A percentile compares a stretch with the other conserved stretches of the same genome.
Conservation (phyloP, 2,329 filamentous ascomycete species). For the Claviceps pusilla region DNA sequence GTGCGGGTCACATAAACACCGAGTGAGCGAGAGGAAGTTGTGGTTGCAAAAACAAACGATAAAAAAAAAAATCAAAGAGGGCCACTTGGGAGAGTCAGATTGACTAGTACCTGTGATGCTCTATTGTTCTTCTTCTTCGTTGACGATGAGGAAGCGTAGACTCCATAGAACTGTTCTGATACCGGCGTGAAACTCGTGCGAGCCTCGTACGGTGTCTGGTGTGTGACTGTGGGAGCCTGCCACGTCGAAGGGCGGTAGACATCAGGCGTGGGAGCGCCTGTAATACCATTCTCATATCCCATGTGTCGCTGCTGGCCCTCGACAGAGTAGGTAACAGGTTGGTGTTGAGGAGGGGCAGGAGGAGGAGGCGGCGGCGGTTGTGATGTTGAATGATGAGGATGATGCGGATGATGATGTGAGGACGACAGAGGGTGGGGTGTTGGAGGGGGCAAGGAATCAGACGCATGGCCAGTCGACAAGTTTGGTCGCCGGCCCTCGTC, state of each 20-base stretch:
- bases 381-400: neutral
- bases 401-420: slow-evolving; percentile 10
- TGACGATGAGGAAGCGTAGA: slow-evolving; percentile 28
- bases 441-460: slow-evolving; percentile 19
- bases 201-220: slow-evolving; percentile 24
- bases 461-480: slow-evolving; percentile 31
- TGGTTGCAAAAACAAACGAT: neutral
- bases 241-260: slow-evolving; percentile 27
- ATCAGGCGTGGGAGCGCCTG: slow-evolving; percentile 30
- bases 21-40: neutral
- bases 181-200: slow-evolving; percentile 17
- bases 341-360: slow-evolving; percentile 12
- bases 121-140: slow-evolving; percentile 48
- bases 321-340: slow-evolving; percentile 19
- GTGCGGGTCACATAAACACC: neutral
- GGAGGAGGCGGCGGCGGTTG: neutral
- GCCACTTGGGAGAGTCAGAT: neutral
- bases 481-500: slow-evolving; percentile 38
- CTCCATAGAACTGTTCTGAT: slow-evolving; percentile 23
- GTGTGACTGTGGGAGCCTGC: slow-evolving; percentile 26
- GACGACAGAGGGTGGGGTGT: slow-evolving; percentile 17
- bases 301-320: slow-evolving; percentile 37
- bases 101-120: slow-evolving; percentile 40
- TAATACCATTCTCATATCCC: slow-evolving; percentile 34
- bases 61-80: neutral